These are phyloP conservation scores for Penicillium sp. DNA, from an alignment of 2,329 filamentous ascomycete species.

Conservation along the genomic window DNA sequence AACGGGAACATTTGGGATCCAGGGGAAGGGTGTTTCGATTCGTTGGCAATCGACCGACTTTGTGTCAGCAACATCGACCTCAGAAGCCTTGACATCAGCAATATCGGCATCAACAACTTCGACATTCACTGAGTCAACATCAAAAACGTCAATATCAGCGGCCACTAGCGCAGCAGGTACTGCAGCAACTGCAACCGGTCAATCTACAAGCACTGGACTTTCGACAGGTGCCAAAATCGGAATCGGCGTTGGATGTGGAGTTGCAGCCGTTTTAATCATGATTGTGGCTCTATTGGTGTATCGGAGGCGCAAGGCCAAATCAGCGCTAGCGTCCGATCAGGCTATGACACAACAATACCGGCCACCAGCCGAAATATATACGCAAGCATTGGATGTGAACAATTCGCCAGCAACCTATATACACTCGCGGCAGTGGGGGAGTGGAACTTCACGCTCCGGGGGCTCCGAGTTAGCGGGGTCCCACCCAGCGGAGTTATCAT, in stretches of 20 bases:
- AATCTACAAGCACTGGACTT: not conserved
- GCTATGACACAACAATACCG: not conserved
- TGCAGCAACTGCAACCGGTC: not conserved
- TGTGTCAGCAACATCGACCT: not conserved
- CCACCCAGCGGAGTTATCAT: too few relatives aligned
- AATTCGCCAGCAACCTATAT: too few relatives aligned
- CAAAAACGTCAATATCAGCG: too few relatives aligned
- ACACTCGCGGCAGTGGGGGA: too few relatives aligned
- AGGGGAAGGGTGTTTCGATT: conserved; percentile 5
- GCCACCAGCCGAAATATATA: too few relatives aligned
- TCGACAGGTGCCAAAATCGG: conserved; percentile 3
- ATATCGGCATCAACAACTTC: not conserved
- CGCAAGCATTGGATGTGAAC: too few relatives aligned
- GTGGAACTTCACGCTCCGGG: too few relatives aligned
- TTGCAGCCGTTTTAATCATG: not conserved
- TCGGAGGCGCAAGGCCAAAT: not conserved
- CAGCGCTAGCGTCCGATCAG: not conserved
- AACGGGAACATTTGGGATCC: conserved; percentile 1
- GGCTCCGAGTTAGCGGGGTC: too few relatives aligned
- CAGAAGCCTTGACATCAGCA: not conserved
- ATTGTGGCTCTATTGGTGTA: not conserved
- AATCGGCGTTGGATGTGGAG: conserved; percentile 2
- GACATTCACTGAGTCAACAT: too few relatives aligned
- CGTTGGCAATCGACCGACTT: conserved; percentile 4
- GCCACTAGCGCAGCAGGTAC: not conserved